Conservation (phyloP, 2,329 filamentous ascomycete genomes). For the Cytospora paraplurivora region DNA sequence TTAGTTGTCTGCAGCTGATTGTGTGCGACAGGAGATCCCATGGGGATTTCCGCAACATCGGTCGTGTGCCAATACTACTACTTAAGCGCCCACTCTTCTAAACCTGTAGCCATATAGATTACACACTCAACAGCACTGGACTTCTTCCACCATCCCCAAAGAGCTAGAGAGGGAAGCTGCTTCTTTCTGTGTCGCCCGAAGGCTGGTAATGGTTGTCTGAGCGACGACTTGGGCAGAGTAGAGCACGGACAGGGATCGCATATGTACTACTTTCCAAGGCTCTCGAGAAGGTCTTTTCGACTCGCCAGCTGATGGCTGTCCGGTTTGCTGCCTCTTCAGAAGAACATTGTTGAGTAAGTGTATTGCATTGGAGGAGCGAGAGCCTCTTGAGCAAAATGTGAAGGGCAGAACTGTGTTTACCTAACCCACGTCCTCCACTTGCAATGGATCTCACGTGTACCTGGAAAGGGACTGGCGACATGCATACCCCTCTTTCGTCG, state of each 20-base stretch:
- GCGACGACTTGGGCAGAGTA: not conserved
- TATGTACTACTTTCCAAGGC: not conserved
- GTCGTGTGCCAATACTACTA: not conserved
- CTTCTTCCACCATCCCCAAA: no score
- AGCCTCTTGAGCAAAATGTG: no score
- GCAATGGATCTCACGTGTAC: not conserved
- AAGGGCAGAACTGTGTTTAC: no score
- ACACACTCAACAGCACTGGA: no score
- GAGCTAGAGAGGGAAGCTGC: no score
- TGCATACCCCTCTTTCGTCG: not conserved
- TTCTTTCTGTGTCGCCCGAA: no score
- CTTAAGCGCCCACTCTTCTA: no score
- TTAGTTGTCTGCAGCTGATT: not conserved
- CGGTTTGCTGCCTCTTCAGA: not conserved
- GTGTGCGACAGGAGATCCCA: conserved; percentile 8
- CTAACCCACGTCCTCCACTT: no score
- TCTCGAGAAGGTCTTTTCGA: not conserved
- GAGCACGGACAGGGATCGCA: not conserved
- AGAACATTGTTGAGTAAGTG: no score
- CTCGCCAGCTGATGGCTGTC: not conserved
- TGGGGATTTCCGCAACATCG: conserved; percentile 15
- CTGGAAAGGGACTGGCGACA: not conserved
- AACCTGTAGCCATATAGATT: no score
- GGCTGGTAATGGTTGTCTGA: no score
- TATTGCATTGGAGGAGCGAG: no score